Base-by-base conservation (phyloP, 495 filamentous ascomycete genomes). In the Letharia lupina region DNA sequence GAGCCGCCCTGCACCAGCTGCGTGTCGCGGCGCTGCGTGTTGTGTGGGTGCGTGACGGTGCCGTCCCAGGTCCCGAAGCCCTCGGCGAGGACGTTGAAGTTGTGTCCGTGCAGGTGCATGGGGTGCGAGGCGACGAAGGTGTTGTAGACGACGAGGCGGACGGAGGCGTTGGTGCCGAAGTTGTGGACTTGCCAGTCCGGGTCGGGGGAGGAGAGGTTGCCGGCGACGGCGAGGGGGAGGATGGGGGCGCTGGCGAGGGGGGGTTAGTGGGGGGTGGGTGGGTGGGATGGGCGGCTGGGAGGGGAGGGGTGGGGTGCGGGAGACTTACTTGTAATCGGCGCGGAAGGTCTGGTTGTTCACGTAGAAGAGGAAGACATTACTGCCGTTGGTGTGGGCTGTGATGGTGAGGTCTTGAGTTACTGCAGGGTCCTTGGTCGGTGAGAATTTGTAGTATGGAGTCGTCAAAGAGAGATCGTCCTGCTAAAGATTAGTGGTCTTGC, bases 131-230 rank as follows among this genome's bases (percentile, higher is more conserved):
- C 70, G 20, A 39, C 61, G 41, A 70, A 70, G 4, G 75, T 74
- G 62, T 89, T 87, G 63, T 82, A 78, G 18, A 89, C 69, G 39
- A 87, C 74, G 35, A 89, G 68, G 4, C 87, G 78, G 4, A 88
- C 73, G 10, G 81, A 81, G 6, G 73, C 71, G 70, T 84, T 84
- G 64, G 66, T 71, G 40, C 80, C 80, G 70, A 82, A 84, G 70
- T 88, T 80, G 67, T 80, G 74, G 56, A 87, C 79, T 68, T 86
- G 86, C 75, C 79, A 81, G 59, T 71, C 41, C 13, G 73, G 71
- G 63, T 83, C 73, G 0, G 80, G 74, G 65, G 78, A 86, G n/a
- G 73, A 75, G 20, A 77, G 70, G 64, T 86, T 80, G 33, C 83
- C 81, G 5, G 76, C 58, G 35, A 80, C 79, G 31, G 79, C 82